These are phyloP conservation scores for Mucuna pruriens DNA, from an alignment of 306 rosid genomes.

Conservation along the genomic window DNA sequence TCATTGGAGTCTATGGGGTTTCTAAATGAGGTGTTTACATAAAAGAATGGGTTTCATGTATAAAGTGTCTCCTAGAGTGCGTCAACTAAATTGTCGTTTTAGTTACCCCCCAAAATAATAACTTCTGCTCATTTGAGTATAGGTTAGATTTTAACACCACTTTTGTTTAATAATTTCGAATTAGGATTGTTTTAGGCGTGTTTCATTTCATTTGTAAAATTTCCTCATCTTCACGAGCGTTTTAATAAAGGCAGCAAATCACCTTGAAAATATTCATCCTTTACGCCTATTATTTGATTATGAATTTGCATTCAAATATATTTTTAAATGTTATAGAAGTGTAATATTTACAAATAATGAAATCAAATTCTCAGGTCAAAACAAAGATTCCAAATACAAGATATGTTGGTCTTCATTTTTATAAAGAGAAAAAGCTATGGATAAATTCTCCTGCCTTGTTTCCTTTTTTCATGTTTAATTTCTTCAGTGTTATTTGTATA, in stretches of 20 bases:
- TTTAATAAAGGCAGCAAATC: constrained; percentile 53
- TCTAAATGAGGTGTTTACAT: constrained; percentile 34
- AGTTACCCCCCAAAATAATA: neutral
- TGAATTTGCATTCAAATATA: neutral
- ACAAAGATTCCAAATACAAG: neutral
- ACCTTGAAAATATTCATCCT: constrained; percentile 42
- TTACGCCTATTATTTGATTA: neutral
- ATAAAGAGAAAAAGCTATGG: too few relatives aligned
- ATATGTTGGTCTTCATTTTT: too few relatives aligned
- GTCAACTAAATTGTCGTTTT: constrained; percentile 40
- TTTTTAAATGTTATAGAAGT: neutral
- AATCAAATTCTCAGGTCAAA: neutral
- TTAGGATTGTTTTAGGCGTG: constrained; percentile 42
- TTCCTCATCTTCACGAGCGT: constrained; percentile 41
- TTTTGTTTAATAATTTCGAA: constrained; percentile 27
- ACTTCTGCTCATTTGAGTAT: constrained; percentile 10
- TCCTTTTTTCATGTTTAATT: too few relatives aligned
- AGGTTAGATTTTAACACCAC: neutral
- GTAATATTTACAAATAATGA: neutral
- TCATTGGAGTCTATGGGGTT: constrained; percentile 33
- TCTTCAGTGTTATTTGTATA: too few relatives aligned
- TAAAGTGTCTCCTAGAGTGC: constrained; percentile 46
- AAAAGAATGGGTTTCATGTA: constrained; percentile 54
- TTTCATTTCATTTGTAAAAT: constrained; percentile 44
- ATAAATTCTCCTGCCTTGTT: too few relatives aligned